phyloP scores from a whole-genome alignment of 2,329 filamentous ascomycete genomes.

The Endoconidiophora polonica region DNA sequence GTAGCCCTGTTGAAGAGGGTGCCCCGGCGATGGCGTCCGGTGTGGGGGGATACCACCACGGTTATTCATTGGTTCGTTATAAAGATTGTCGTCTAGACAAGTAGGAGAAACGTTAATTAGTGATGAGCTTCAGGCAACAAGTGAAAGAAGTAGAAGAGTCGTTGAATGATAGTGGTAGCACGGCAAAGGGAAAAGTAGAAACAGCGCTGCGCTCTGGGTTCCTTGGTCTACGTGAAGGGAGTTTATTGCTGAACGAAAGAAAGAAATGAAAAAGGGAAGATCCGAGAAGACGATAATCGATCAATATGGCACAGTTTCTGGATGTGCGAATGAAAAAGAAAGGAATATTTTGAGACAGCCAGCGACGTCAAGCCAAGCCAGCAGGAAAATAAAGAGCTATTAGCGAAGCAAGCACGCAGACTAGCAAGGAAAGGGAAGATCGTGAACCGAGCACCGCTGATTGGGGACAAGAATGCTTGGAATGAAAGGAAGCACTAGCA shows the following conservation, averaged over 20 bases:
- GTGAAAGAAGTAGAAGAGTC: neutral
- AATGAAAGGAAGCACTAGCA: conserved; percentile 9
- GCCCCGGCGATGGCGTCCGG: conserved; percentile 61
- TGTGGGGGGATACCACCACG: conserved; percentile 24
- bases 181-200: neutral
- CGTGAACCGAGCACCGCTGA: too few relatives aligned
- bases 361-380: neutral
- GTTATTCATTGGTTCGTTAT: conserved; percentile 42
- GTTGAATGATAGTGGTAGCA: neutral
- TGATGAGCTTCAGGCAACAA: neutral
- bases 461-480: neutral
- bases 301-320: neutral
- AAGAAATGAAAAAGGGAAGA: neutral
- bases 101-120: neutral
- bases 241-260: neutral
- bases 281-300: neutral
- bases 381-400: neutral
- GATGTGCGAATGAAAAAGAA: too few relatives aligned
- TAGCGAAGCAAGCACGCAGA: neutral
- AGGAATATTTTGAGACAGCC: too few relatives aligned
- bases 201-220: neutral
- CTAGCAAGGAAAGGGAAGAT: neutral
- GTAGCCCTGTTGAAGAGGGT: conserved; percentile 57
- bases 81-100: conserved; percentile 39
- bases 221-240: neutral